These are phyloP conservation scores for Collybia mongolica DNA, from an alignment of 768 basidiomycete species.

Conservation along the genomic window DNA sequence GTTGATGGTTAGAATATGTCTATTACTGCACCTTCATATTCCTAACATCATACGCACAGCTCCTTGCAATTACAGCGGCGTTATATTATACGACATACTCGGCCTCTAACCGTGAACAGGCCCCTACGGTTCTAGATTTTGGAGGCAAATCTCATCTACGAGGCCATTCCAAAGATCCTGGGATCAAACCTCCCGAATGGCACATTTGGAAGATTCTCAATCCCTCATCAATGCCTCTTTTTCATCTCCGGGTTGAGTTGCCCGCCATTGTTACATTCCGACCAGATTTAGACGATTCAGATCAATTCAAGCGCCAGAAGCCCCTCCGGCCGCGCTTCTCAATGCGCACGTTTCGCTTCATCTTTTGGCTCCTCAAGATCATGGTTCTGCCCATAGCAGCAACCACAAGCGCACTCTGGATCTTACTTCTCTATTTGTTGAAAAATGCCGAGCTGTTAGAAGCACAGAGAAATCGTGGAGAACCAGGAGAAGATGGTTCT, in stretches of 20 bases:
- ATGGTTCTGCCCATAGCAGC: slow-evolving; percentile 81
- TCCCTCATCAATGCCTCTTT: slow-evolving; percentile 57
- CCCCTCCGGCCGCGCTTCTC: slow-evolving; percentile 40
- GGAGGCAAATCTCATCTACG: slow-evolving; percentile 32
- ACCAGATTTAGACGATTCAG: slow-evolving; percentile 30
- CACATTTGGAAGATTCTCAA: slow-evolving; percentile 79
- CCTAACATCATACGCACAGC: slow-evolving; percentile 36
- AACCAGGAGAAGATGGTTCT: slow-evolving; percentile 34
- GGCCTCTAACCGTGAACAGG: slow-evolving; percentile 27
- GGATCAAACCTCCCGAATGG: slow-evolving; percentile 47
- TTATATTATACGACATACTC: slow-evolving; percentile 74
- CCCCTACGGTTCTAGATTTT: slow-evolving; percentile 25
- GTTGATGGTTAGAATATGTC: slow-evolving; percentile 54
- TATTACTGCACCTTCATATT: slow-evolving; percentile 7
- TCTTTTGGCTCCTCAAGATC: slow-evolving; percentile 79
- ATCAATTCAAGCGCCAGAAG: slow-evolving; percentile 17
- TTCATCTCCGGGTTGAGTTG: slow-evolving; percentile 80
- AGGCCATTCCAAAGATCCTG: slow-evolving; percentile 19
- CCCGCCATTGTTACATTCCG: slow-evolving; percentile 74
- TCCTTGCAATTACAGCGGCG: slow-evolving; percentile 72
- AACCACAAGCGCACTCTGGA: slow-evolving; percentile 74
- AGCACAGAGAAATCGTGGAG: slow-evolving; percentile 68
- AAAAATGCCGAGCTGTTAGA: slow-evolving; percentile 92
- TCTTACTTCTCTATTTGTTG: slow-evolving; percentile 78
- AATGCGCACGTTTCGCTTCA: slow-evolving; percentile 48